These are phyloP conservation scores for Auricularia cornea DNA, from an alignment of 768 basidiomycete genomes.

Conservation along the genomic window DNA sequence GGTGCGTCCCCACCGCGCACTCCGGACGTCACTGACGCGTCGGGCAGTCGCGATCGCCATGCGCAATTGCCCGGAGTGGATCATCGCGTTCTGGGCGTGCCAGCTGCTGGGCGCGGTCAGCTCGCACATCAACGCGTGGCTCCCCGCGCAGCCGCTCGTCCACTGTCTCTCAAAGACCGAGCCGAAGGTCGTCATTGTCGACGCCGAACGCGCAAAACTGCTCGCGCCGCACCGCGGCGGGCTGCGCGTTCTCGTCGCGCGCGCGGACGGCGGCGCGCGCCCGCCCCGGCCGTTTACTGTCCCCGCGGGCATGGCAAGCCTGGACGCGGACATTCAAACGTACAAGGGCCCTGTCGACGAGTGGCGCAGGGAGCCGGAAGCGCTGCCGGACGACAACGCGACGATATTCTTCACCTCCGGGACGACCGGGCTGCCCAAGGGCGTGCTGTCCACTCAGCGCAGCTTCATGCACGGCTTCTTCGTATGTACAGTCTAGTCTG, in stretches of 20 bases:
- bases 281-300: not conserved
- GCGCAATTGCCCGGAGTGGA: conserved; percentile 53
- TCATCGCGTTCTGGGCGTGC: conserved; percentile 55
- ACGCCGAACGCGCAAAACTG: conserved; percentile 45
- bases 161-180: conserved; percentile 49
- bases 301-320: conserved; percentile 31
- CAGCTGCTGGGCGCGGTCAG: conserved; percentile 57
- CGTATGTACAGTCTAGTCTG: not conserved
- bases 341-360: conserved; percentile 19
- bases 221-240: conserved; percentile 7
- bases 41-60: conserved; percentile 52
- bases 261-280: not conserved
- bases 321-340: conserved; percentile 26
- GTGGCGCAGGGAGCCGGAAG: conserved; percentile 22
- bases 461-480: conserved; percentile 26
- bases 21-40: not conserved
- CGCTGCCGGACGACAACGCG: conserved; percentile 50
- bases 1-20: conserved; percentile 20
- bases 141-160: conserved; percentile 43
- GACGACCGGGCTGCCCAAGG: conserved; percentile 51
- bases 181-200: conserved; percentile 47
- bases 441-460: conserved; percentile 58
- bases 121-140: conserved; percentile 29
- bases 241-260: not conserved
- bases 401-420: conserved; percentile 60